Percentiles rank a stretch among this genome's conserved stretches.
phyloP scores from a whole-genome alignment of 1,284 basidiomycete species.

The Cryptococcus depauperatus region DNA sequence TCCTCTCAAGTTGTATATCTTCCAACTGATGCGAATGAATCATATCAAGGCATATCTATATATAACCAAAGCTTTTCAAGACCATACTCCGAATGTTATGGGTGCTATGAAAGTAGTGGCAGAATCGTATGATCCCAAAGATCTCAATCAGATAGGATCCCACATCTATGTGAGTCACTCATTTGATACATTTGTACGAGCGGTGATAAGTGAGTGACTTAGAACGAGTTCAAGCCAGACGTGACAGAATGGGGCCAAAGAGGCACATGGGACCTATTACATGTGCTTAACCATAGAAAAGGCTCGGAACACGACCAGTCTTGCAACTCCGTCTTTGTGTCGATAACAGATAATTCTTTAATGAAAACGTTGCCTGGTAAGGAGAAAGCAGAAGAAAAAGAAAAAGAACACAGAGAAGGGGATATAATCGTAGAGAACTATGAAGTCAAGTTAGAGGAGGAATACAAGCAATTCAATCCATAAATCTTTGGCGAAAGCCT shows the following conservation, averaged over 20 bases:
- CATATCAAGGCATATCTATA: constrained; percentile 59
- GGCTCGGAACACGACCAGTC: constrained; percentile 2
- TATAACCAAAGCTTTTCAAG: constrained; percentile 67
- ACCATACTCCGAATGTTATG: constrained; percentile 63
- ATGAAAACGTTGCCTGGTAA: constrained; percentile 4
- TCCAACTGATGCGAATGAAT: background rate
- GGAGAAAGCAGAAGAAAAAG: constrained; percentile 6
- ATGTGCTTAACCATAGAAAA: constrained; percentile 34
- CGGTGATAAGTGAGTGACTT: background rate
- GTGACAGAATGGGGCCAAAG: constrained; percentile 43
- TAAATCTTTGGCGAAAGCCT: background rate
- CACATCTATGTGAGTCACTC: constrained; percentile 56
- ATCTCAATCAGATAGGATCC: constrained; percentile 63
- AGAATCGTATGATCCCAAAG: constrained; percentile 55
- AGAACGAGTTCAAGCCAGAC: constrained; percentile 45
- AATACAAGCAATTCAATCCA: constrained; percentile 5
- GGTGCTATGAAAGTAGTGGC: constrained; percentile 76
- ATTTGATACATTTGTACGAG: background rate
- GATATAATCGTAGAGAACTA: constrained; percentile 34
- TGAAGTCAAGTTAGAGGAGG: constrained; percentile 36
- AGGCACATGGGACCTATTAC: constrained; percentile 32
- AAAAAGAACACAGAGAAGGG: no score
- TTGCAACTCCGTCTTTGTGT: background rate
- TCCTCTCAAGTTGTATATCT: background rate
- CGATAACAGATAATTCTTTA: background rate